These are phyloP conservation scores for Tremella yokohamensis DNA, from an alignment of 768 basidiomycete genomes.

Conservation along the genomic window DNA sequence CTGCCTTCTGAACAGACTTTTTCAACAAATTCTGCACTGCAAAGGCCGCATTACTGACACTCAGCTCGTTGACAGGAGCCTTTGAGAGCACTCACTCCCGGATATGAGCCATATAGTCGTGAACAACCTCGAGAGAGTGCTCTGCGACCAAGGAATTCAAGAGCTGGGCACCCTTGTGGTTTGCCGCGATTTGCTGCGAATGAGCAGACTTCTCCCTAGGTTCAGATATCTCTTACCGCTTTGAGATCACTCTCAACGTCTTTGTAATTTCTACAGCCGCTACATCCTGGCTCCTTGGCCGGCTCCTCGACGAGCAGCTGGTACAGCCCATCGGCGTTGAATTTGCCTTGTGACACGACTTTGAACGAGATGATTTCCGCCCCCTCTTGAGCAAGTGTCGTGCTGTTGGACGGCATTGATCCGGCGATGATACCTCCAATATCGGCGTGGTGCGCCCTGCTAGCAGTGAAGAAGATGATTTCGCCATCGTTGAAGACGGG, in stretches of 20 bases:
- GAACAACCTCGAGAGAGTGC: constrained; percentile 11
- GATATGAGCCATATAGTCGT: constrained; percentile 14
- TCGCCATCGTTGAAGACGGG: constrained; percentile 19
- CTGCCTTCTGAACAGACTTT: background rate
- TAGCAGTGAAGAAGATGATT: constrained; percentile 19
- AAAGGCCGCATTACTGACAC: constrained; percentile 77
- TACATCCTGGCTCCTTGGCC: constrained; percentile 29
- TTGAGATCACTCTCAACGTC: constrained; percentile 30
- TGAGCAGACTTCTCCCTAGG: constrained; percentile 27
- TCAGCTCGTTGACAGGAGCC: constrained; percentile 41
- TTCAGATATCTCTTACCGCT: constrained; percentile 33
- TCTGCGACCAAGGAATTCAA: constrained; percentile 32
- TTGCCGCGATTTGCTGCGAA: constrained; percentile 31
- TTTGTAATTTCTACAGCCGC: constrained; percentile 29
- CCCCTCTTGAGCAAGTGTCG: constrained; percentile 19
- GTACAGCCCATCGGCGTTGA: constrained; percentile 27
- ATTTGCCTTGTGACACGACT: constrained; percentile 19
- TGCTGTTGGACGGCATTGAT: constrained; percentile 27
- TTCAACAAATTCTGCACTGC: constrained; percentile 78
- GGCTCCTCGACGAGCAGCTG: constrained; percentile 27
- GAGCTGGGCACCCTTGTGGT: constrained; percentile 29
- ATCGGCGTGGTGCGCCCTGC: constrained; percentile 11
- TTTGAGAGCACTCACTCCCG: background rate
- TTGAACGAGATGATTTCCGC: constrained; percentile 13
- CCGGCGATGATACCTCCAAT: constrained; percentile 14